Evolutionary conservation across 164 flowering plant genomes (phyloP).

Genomic region (Euptelea pleiosperma): DNA sequence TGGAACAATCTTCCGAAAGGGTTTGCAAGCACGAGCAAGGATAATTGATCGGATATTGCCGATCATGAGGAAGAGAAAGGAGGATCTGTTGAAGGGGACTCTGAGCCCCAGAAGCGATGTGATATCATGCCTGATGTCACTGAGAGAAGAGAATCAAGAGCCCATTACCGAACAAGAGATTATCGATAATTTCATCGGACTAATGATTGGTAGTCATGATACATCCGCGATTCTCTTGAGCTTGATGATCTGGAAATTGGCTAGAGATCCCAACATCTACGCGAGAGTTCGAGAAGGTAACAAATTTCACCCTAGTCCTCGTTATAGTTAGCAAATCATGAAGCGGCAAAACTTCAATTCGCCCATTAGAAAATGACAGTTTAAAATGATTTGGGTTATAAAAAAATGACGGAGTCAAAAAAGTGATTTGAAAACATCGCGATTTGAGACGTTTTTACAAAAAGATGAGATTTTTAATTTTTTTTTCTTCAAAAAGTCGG

Average conservation of each 20-base stretch:
- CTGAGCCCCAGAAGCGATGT: slow-evolving; percentile 10
- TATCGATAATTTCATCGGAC: slow-evolving; percentile 5
- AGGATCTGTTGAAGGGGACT: slow-evolving; percentile 4
- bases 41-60: slow-evolving; percentile 4
- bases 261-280: slow-evolving; percentile 16
- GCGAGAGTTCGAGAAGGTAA: slow-evolving; percentile 18
- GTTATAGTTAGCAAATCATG: neutral
- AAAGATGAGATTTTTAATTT: neutral
- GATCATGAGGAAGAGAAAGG: slow-evolving; percentile 10
- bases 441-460: too few species aligned
- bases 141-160: slow-evolving; percentile 15
- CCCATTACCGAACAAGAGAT: slow-evolving; percentile 16
- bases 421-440: neutral
- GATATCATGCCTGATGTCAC: slow-evolving; percentile 12
- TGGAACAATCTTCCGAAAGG: slow-evolving; percentile 10
- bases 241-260: too few species aligned
- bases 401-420: neutral
- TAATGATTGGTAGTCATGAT: slow-evolving; percentile 24
- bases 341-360: neutral
- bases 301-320: neutral
- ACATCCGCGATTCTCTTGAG: slow-evolving; percentile 18
- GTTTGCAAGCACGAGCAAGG: slow-evolving; percentile 11
- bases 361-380: neutral
- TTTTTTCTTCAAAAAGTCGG: too few species aligned
- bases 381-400: too few species aligned